Percentiles rank a stretch among this genome's conserved stretches.
These are phyloP conservation scores for Thelonectria rubi DNA, from an alignment of 2,329 filamentous ascomycete species.

Conservation along the genomic window DNA sequence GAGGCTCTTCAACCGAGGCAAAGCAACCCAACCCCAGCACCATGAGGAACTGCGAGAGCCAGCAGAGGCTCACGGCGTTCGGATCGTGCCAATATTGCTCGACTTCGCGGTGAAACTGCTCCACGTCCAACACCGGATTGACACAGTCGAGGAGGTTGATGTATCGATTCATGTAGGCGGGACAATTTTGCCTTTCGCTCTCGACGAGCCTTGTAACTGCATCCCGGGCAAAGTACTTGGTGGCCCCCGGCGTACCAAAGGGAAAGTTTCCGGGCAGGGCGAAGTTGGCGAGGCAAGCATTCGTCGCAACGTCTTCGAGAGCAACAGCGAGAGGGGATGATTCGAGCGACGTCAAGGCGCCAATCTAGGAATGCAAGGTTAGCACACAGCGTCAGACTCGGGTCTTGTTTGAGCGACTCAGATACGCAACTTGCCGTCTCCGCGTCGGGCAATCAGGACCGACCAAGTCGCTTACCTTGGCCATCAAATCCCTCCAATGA, in stretches of 20 bases:
- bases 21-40: conserved; percentile 48
- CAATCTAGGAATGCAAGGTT: conserved; percentile 36
- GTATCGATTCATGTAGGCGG: conserved; percentile 44
- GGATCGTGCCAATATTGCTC: conserved; percentile 47
- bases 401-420: not conserved
- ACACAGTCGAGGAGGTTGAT: conserved; percentile 46
- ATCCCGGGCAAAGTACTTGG: conserved; percentile 46
- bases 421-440: not conserved
- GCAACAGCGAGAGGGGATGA: conserved; percentile 42
- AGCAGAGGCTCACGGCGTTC: conserved; percentile 42
- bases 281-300: conserved; percentile 49
- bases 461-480: conserved; percentile 43
- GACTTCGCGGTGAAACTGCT: conserved; percentile 43
- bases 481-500: conserved; percentile 50
- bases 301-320: conserved; percentile 47
- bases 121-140: conserved; percentile 47
- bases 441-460: not conserved
- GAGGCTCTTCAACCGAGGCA: conserved; percentile 44
- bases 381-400: not conserved
- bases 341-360: conserved; percentile 38
- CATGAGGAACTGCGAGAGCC: conserved; percentile 49
- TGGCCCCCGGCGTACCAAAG: conserved; percentile 49
- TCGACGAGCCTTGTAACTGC: conserved; percentile 44
- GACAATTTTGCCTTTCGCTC: conserved; percentile 39
- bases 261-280: conserved; percentile 49